These are phyloP conservation scores for Sphaerosporella brunnea DNA, from an alignment of 495 filamentous ascomycete genomes.

Conservation along the genomic window DNA sequence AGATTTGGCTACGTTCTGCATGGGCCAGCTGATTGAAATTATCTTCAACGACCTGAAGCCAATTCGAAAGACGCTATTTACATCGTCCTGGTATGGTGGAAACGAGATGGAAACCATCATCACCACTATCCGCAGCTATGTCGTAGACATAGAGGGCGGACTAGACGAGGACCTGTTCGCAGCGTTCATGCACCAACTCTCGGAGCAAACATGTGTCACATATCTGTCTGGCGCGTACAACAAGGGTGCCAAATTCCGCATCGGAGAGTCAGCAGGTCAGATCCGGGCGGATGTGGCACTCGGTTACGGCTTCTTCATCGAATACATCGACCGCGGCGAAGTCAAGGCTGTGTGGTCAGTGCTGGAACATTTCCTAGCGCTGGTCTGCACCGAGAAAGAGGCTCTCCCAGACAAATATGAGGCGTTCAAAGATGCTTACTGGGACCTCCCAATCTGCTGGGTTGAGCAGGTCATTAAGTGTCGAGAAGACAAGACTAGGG, in stretches of 20 bases:
- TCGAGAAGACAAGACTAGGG: constrained; percentile 83
- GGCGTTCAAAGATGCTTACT: constrained; percentile 66
- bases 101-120: constrained; percentile 75
- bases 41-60: constrained; percentile 74
- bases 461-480: constrained; percentile 80
- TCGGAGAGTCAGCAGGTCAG: constrained; percentile 19
- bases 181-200: constrained; percentile 62
- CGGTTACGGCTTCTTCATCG: constrained; percentile 22
- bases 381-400: constrained; percentile 62
- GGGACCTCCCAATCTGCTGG: constrained; percentile 90
- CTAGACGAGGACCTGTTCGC: constrained; percentile 57
- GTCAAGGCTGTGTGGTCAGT: constrained; percentile 87
- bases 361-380: constrained; percentile 55
- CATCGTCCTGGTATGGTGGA: constrained; percentile 64
- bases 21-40: constrained; percentile 61
- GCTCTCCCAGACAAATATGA: constrained; percentile 58
- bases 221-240: constrained; percentile 83
- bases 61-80: constrained; percentile 80
- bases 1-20: constrained; percentile 78
- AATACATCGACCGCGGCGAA: constrained; percentile 27
- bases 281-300: constrained; percentile 23
- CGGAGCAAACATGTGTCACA: constrained; percentile 67
- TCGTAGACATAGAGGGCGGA: constrained; percentile 61
- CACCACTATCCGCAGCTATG: constrained; percentile 85
- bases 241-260: constrained; percentile 71